Evolutionary conservation across 78 protist species (phyloP), one percentile per base, ranked within the genome.

Genomic region (Anaeramoeba ignava): DNA sequence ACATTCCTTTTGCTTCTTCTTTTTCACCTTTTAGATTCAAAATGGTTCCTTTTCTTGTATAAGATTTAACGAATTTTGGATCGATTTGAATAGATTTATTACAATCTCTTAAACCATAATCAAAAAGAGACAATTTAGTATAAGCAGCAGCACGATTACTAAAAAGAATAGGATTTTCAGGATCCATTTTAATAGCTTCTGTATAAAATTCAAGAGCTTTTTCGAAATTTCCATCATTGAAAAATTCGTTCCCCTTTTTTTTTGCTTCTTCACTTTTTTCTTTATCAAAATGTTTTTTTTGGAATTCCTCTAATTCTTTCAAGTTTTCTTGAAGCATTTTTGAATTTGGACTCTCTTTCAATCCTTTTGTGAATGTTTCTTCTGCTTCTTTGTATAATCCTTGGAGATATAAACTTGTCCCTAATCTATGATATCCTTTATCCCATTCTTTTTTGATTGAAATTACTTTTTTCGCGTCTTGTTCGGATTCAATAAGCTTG

Each of bases 141-240:
- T 3, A 78, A 1, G 91, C 42, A 3, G 81, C 88, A 42, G 87
- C 12, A 33, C 88, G 36, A 54, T 88, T 88, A 1, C 80, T 37
- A 85, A 36, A 85, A 36, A 89, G 54, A 68, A 79, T 88, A 17
- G 90, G 33, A 36, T 54, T 78, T 8, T 12, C 3, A 12, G 90
- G 90, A 81, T 89, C 78, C 3, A 81, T 1, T 37, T 68, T 83
- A 31, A 88, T 33, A 0, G 90, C 93, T 0, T 34, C 0, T 34
- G 68, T 27, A 82, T 82, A 92, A 78, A 78, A 73, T 27, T 33
- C 79, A 2, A 85, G 8, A 17, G 95, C 95, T 0, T 0, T 54
- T 54, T 39, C 79, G 83, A 87, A 92, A n/a, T 85, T 83, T 38
- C 88, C 86, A 23, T 88, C 67, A 40, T 33, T 79, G 82, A 84